Evolutionary conservation across 352 stramenopile genomes (phyloP), one percentile per base, ranked within the genome.

Genomic region (Phytophthora fragariae): DNA sequence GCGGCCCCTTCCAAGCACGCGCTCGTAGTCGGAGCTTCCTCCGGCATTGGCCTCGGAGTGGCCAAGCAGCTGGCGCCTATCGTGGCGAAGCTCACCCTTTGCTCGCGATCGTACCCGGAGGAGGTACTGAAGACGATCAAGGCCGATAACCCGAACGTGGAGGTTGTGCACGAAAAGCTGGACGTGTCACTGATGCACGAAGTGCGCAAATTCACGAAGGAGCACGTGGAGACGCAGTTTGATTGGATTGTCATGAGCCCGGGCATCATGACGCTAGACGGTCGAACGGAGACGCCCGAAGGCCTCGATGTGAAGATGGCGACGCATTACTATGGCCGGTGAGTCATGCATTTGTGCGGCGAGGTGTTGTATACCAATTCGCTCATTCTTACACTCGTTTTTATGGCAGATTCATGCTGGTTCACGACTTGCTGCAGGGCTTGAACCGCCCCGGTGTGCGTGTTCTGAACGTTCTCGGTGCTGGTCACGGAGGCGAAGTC

Each of bases 251-350:
- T 78, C 11, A 70, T 75, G 65, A 72, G 52, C 24, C 71, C 71
- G 1, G 71, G 55, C 5, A 65, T 77, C 21, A 67, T 70, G 59
- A 68, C 54, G 15, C 3, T 75, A 12, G 49, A 64, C 19, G 59
- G 31, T 10, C 66, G 67, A 33, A 72, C 54, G 2, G 72, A 79
- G 39, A 79, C 72, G 0, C 17, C 61, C 1, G 72, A 79, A 21
- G 72, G 67, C 29, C 57, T 79, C 0, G 72, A 75, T 31, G 46
- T 70, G 5, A 65, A 72, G 62, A 71, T 75, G 66, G 66, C 49
- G 14, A 78, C 67, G 8, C 72, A 78, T 35, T 78, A 75, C 44
- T 78, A 78, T 12, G 66, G 72, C 5, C 39, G 56, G 60, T 78
- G n/a, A 27, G n/a, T 4, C 14, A 8, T 19, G 29, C n/a, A 11